These are phyloP conservation scores for Cordyceps tenuipes DNA, from an alignment of 2,329 filamentous ascomycete genomes.

Conservation along the genomic window DNA sequence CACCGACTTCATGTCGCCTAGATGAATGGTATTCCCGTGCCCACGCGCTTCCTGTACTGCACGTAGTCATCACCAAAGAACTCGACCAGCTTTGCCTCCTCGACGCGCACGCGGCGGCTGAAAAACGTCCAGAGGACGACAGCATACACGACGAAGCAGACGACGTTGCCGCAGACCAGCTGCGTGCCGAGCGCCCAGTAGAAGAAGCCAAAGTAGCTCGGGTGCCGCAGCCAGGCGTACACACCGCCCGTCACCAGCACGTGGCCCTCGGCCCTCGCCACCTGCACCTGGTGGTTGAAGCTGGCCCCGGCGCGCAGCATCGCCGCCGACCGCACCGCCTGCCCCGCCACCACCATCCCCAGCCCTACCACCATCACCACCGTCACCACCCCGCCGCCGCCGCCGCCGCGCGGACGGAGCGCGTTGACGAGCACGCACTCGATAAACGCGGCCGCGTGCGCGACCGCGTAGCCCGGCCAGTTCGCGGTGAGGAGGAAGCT, in stretches of 20 bases:
- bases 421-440: conserved; percentile 60
- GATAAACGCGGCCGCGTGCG: conserved; percentile 63
- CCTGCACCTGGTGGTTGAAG: conserved; percentile 85
- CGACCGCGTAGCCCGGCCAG: conserved; percentile 74
- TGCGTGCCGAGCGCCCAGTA: conserved; percentile 98
- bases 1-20: neutral
- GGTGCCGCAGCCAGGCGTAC: conserved; percentile 71
- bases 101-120: conserved; percentile 59
- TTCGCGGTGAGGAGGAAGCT: conserved; percentile 82
- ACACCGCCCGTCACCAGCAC: conserved; percentile 75
- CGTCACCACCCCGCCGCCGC: conserved; percentile 30
- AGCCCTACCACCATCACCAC: conserved; percentile 50
- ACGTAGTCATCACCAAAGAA: conserved; percentile 85
- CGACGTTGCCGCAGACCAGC: conserved; percentile 72
- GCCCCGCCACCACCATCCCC: conserved; percentile 57
- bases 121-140: conserved; percentile 84
- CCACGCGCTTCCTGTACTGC: conserved; percentile 61
- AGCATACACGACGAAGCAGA: conserved; percentile 69
- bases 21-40: conserved; percentile 70
- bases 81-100: conserved; percentile 66
- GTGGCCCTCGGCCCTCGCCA: conserved; percentile 59
- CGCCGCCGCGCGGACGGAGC: conserved; percentile 45
- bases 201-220: conserved; percentile 96
- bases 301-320: conserved; percentile 85
- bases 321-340: conserved; percentile 67